phyloP scores from a whole-genome alignment of 257 asterid species.

The Ballota nigra region DNA sequence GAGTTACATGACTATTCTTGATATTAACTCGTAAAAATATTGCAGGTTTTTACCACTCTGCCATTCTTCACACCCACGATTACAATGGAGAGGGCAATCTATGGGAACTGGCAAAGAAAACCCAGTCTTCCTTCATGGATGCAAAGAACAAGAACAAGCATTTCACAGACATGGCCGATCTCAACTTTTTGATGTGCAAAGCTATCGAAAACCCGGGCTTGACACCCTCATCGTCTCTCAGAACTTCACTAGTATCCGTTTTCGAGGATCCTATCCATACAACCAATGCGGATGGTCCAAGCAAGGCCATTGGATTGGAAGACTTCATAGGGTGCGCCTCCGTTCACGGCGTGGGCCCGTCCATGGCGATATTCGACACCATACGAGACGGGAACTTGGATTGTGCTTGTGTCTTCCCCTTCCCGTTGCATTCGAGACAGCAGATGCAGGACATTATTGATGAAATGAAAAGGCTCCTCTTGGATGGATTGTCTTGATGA shows the following conservation, averaged over 20 bases:
- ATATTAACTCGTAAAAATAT: too few relatives aligned
- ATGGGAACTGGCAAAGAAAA: slow-evolving; percentile 70
- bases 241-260: slow-evolving; percentile 68
- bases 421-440: slow-evolving; percentile 79
- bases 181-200: slow-evolving; percentile 86
- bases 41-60: slow-evolving; percentile 89
- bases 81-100: slow-evolving; percentile 54
- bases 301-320: slow-evolving; percentile 47
- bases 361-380: slow-evolving; percentile 69
- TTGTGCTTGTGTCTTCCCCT: slow-evolving; percentile 78
- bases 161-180: slow-evolving; percentile 75
- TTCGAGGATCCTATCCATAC: slow-evolving; percentile 69
- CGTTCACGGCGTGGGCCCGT: slow-evolving; percentile 83
- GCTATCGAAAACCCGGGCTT: slow-evolving; percentile 85
- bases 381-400: slow-evolving; percentile 62
- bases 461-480: slow-evolving; percentile 53
- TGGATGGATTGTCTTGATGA: slow-evolving; percentile 22
- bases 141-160: slow-evolving; percentile 76
- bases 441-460: slow-evolving; percentile 67
- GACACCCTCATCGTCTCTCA: slow-evolving; percentile 68
- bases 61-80: slow-evolving; percentile 74
- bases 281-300: slow-evolving; percentile 12
- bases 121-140: slow-evolving; percentile 44
- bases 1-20: too few relatives aligned
- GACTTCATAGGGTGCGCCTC: slow-evolving; percentile 77